Evolutionary conservation across 768 basidiomycete species (phyloP), one percentile per base, ranked within the genome.

Genomic region (Xerocomus brunneocitrinus): DNA sequence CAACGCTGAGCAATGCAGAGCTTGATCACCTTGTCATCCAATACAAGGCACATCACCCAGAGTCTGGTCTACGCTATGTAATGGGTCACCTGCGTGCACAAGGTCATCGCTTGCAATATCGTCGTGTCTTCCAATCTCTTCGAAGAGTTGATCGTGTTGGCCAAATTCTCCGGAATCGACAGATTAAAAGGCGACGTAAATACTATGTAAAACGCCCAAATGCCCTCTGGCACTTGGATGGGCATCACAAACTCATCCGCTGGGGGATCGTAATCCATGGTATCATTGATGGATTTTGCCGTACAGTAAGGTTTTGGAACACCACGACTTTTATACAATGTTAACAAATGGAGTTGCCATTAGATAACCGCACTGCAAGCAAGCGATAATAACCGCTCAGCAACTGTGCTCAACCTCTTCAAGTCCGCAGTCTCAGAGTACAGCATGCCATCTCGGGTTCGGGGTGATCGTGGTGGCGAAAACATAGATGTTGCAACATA

Each of bases 391-490:
- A 53, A 53, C 6, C 16, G 3, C 4, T 27, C 52, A 2, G 4
- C 1, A 1, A 53, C 52, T 28, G 40, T 53, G 7, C 35, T 54
- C 1, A 13, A 16, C 12, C 10, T 44, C 3, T 49, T 44, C 31
- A 22, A 32, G 24, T 1, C 7, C 13, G 52, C 46, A 5, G 8
- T 6, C 1, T 3, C 14, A 6, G 10, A 36, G 40, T 66, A 54
- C 49, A 63, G 66, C 2, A 46, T 41, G 2, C 69, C 67, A 0
- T 71, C 62, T 6, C 39, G 58, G 1, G 55, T 71, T 3, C 41
- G 61, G 19, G 70, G 69, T 10, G 71, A 72, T 52, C 52, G 47
- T 3, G 69, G 71, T 0, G 57, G 63, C 1, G 67, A 73, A 39
- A 73, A 73, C 41, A 52, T 62, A 5, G 59, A 62, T 16, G 60